Evolutionary conservation across 2,329 filamentous ascomycete genomes (phyloP).

Genomic region (Akanthomyces dipterigenus): DNA sequence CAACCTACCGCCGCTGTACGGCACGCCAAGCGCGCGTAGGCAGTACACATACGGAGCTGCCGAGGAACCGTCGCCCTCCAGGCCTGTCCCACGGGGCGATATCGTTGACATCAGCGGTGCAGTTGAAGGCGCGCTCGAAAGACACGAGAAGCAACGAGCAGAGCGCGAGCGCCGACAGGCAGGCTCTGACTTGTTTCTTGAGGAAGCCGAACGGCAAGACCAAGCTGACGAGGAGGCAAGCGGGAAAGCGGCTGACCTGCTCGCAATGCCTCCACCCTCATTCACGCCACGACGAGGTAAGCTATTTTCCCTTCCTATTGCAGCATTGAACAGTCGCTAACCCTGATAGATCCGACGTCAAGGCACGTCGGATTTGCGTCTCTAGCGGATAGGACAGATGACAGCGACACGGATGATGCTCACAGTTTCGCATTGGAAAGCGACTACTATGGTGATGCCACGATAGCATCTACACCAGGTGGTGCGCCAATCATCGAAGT

Average conservation of each 20-base stretch:
- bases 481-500: background rate
- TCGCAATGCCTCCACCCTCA: constrained; percentile 1
- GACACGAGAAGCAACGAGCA: constrained; percentile 14
- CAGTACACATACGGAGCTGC: constrained; percentile 33
- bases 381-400: constrained; percentile 6
- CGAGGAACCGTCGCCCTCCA: constrained; percentile 25
- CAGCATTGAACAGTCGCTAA: background rate
- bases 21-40: constrained; percentile 29
- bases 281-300: background rate
- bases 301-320: background rate
- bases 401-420: constrained; percentile 25
- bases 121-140: constrained; percentile 22
- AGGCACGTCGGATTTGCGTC: background rate
- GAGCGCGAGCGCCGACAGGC: constrained; percentile 2
- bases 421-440: constrained; percentile 31
- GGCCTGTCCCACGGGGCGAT: constrained; percentile 15
- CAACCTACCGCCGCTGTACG: constrained; percentile 20
- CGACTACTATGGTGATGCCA: constrained; percentile 30
- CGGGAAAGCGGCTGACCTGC: background rate
- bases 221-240: background rate
- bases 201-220: background rate
- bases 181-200: background rate
- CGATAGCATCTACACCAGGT: constrained; percentile 26
- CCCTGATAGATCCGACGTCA: background rate
- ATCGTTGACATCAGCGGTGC: constrained; percentile 23